Percentiles rank a stretch among this genome's conserved stretches.
Conservation (phyloP, 1,284 basidiomycete genomes). For the Ustilago trichophora region DNA sequence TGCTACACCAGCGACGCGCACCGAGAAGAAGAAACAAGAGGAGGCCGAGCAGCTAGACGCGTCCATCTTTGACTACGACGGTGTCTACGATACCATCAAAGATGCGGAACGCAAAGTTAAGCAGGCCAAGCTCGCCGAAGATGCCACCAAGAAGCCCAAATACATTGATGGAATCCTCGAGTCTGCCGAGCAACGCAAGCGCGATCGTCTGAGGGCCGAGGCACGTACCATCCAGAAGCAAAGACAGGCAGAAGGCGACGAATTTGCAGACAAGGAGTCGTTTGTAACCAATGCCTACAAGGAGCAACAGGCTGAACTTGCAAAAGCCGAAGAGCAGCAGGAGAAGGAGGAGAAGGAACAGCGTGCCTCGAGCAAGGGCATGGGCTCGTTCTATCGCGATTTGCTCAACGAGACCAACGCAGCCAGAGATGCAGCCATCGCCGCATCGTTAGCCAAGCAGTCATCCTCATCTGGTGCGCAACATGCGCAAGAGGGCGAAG, state of each 20-base stretch:
- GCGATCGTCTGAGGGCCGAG: slow-evolving; percentile 91
- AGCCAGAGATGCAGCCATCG: slow-evolving; percentile 58
- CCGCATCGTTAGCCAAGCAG: slow-evolving; percentile 20
- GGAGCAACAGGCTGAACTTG: slow-evolving; percentile 91
- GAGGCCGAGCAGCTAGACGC: slow-evolving; percentile 81
- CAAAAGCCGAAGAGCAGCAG: slow-evolving; percentile 75
- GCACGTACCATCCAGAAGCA: slow-evolving; percentile 97
- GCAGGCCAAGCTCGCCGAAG: slow-evolving; percentile 75
- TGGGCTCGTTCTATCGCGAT: slow-evolving; percentile 64
- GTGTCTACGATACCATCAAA: slow-evolving; percentile 96
- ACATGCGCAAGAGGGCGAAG: not conserved
- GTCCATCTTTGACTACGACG: slow-evolving; percentile 93
- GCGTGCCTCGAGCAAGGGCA: slow-evolving; percentile 83
- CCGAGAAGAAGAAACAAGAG: slow-evolving; percentile 44
- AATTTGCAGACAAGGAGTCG: slow-evolving; percentile 91
- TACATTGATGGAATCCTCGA: slow-evolving; percentile 84
- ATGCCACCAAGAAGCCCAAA: slow-evolving; percentile 76
- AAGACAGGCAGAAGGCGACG: slow-evolving; percentile 89
- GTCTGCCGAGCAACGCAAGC: slow-evolving; percentile 84
- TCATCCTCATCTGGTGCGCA: not conserved
- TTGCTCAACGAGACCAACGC: slow-evolving; percentile 57
- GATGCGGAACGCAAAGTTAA: slow-evolving; percentile 75
- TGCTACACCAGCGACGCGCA: slow-evolving; percentile 45
- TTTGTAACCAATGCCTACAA: slow-evolving; percentile 98
- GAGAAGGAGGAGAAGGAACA: slow-evolving; percentile 83